Conservation (phyloP, 441 rosid genomes). For the Monsonia emarginata region DNA sequence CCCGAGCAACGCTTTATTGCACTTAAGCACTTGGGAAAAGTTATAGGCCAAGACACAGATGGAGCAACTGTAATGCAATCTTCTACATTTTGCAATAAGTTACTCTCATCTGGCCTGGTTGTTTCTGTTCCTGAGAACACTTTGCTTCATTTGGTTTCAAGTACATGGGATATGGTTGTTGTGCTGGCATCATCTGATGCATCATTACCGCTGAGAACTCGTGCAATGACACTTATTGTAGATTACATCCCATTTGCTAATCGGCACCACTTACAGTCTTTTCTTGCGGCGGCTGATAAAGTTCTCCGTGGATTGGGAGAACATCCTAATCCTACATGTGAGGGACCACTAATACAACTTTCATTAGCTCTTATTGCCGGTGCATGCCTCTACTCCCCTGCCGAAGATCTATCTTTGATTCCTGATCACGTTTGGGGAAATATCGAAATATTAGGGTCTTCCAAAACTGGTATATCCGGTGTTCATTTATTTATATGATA, state of each 20-base stretch:
- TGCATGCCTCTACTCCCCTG: slow-evolving; percentile 60
- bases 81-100: slow-evolving; percentile 27
- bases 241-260: slow-evolving; percentile 54
- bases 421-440: slow-evolving; percentile 59
- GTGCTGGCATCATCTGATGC: slow-evolving; percentile 57
- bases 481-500: neutral
- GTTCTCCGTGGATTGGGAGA: slow-evolving; percentile 50
- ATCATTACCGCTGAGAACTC: slow-evolving; percentile 38
- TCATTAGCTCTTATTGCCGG: slow-evolving; percentile 62
- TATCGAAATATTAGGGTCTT: slow-evolving; percentile 48
- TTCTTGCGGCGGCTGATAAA: slow-evolving; percentile 55
- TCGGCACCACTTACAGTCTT: slow-evolving; percentile 49
- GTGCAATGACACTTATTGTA: slow-evolving; percentile 60
- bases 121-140: slow-evolving; percentile 36
- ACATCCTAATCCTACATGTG: slow-evolving; percentile 38
- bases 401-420: slow-evolving; percentile 59
- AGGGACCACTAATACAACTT: slow-evolving; percentile 53
- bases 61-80: slow-evolving; percentile 27
- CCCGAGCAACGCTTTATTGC: slow-evolving; percentile 71
- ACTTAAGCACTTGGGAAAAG: slow-evolving; percentile 51
- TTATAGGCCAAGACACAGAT: slow-evolving; percentile 49
- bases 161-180: slow-evolving; percentile 64
- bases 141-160: slow-evolving; percentile 47
- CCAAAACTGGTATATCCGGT: slow-evolving; percentile 39
- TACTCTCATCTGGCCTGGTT: slow-evolving; percentile 27